Conservation (phyloP, 108 stramenopile species). For the Skeletonema potamos region DNA sequence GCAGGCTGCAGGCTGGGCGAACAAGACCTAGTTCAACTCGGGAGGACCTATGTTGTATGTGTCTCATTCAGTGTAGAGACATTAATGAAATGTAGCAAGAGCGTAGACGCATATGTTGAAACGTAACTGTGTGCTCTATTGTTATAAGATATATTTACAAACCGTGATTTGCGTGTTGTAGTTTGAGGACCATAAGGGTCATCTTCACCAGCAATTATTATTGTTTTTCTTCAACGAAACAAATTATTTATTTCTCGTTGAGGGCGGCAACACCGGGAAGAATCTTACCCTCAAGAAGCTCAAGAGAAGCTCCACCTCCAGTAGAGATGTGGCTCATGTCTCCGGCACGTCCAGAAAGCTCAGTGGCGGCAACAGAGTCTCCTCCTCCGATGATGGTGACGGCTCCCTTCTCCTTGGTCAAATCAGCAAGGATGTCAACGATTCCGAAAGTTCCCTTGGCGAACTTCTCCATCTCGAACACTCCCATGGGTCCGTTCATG, state of each 20-base stretch:
- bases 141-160: conserved; percentile 3
- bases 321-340: conserved; percentile 99
- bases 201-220: neutral
- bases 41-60: no score
- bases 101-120: neutral
- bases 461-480: conserved; percentile 98
- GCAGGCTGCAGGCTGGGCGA: no score
- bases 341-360: conserved; percentile 89
- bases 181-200: neutral
- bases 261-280: conserved; percentile 98
- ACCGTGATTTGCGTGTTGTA: conserved; percentile 1
- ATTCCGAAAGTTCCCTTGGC: conserved; percentile 92
- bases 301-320: conserved; percentile 98
- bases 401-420: conserved; percentile 90
- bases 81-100: no score
- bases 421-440: conserved; percentile 94
- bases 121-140: conserved; percentile 3
- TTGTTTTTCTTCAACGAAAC: neutral
- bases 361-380: conserved; percentile 98
- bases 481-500: conserved; percentile 99
- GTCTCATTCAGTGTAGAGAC: no score
- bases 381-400: conserved; percentile 99
- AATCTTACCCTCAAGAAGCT: conserved; percentile 98
- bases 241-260: conserved; percentile 77
- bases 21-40: no score